Evolutionary conservation across 441 rosid species (phyloP).

Genomic region (Mallotus japonicus): DNA sequence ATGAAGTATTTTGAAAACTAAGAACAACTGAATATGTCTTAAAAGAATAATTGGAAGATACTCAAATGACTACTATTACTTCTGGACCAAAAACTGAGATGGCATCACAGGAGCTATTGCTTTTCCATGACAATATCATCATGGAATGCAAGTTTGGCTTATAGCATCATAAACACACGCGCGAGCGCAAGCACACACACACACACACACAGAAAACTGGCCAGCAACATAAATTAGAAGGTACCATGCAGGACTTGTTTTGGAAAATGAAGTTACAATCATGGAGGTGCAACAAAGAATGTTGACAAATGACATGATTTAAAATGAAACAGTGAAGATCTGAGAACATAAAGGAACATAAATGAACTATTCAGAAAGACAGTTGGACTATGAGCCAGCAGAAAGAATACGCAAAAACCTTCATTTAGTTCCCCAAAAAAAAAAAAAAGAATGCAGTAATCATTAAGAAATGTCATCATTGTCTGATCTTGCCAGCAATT

Average conservation of each 20-base stretch:
- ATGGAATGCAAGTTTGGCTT: not conserved
- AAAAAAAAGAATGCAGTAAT: not conserved
- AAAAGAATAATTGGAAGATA: not conserved
- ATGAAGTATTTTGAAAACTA: not conserved
- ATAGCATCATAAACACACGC: not conserved
- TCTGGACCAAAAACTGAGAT: not conserved
- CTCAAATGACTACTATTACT: not conserved
- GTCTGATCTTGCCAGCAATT: conserved; percentile 3
- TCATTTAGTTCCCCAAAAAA: not conserved
- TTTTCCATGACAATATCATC: not conserved
- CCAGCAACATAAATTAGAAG: conserved; percentile 1
- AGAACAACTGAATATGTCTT: no score
- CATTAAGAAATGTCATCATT: not conserved
- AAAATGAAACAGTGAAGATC: no score
- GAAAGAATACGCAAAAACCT: not conserved
- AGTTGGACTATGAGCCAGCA: not conserved
- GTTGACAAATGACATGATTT: not conserved
- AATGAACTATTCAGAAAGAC: no score
- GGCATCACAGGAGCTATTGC: not conserved
- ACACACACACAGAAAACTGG: not conserved
- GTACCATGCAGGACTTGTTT: not conserved
- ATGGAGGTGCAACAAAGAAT: not conserved
- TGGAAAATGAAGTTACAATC: not conserved
- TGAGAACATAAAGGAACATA: no score
- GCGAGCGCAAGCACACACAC: not conserved